Percentiles rank a stretch among this genome's conserved stretches.
phyloP scores from a whole-genome alignment of 495 filamentous ascomycete genomes.

The Thermothielavioides terrestris region DNA sequence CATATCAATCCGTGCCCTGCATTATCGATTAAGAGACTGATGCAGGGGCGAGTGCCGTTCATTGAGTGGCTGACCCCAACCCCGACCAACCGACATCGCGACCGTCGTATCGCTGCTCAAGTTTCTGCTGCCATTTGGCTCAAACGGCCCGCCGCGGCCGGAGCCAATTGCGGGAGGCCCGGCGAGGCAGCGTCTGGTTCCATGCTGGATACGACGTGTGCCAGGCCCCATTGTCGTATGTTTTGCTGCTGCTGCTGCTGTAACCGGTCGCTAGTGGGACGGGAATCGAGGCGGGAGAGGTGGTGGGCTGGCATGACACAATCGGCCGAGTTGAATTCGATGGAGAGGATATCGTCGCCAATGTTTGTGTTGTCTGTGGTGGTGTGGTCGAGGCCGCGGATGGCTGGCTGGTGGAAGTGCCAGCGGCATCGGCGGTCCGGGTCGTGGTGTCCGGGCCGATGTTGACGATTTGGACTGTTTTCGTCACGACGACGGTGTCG shows the following conservation, averaged over 20 bases:
- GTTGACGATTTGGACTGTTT: conserved; percentile 8
- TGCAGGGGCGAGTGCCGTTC: no score
- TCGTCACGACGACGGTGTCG: conserved; percentile 14
- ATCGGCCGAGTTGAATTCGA: background rate
- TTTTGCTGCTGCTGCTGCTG: conserved; percentile 10
- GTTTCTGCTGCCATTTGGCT: background rate
- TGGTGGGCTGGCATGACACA: background rate
- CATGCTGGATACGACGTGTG: conserved; percentile 34
- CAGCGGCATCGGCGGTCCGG: background rate
- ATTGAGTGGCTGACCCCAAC: no score
- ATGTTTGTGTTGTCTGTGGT: background rate
- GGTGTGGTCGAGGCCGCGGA: background rate
- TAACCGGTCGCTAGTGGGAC: conserved; percentile 5
- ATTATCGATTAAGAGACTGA: background rate
- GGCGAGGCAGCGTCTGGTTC: conserved; percentile 26
- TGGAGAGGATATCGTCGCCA: background rate
- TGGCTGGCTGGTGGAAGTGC: background rate
- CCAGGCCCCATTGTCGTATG: conserved; percentile 29
- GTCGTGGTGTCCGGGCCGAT: background rate
- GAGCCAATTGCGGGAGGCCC: conserved; percentile 8
- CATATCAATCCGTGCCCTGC: no score
- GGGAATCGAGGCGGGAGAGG: conserved; percentile 3
- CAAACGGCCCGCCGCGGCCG: background rate
- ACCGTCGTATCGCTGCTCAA: background rate
- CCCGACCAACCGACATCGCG: no score